Evolutionary conservation across 2,329 filamentous ascomycete genomes (phyloP), one percentile per base, ranked within the genome.

Genomic region (Aspergillus sp.): DNA sequence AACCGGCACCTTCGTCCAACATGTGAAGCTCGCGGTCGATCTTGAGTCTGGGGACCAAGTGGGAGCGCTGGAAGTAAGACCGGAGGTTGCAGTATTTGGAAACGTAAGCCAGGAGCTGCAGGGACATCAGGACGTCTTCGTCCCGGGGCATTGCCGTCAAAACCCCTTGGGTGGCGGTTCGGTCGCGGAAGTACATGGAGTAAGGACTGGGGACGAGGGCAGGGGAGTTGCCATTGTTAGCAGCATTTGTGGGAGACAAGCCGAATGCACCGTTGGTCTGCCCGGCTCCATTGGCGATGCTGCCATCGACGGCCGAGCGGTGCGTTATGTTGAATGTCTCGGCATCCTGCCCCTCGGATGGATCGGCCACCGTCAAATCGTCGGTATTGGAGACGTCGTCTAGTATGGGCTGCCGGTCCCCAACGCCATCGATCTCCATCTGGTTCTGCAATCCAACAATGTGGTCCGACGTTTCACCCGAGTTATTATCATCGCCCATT

Each of bases 61-160:
- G 91, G 24, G 88, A 93, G 57, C 82, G 75, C 55, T 98, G 91
- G 58, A 98, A 98, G 60, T 95, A 98, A 4, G 85, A 81, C 12
- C 91, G 78, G 17, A 98, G 74, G 49, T 93, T 93, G 69, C 91
- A 96, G 63, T 98, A 98, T 61, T 98, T 98, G 15, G 88, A 95
- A 35, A 98, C 89, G 57, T 98, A 98, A 11, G 91, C 91, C 28
- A 98, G 74, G 13, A 98, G 75, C 61, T 98, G 91, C 24, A 98
- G 72, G 4, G 91, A 95, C 89, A 98, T 95, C 42, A 98, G 70
- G 2, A 98, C 91, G 51, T 98, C 91, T 59, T 98, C 91, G 49
- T 98, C 91, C 31, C 91, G 78, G 7, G 91, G 91, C 82, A 96
- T 93, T 8, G 86, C 82, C 16, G 88, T 84, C 19, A 94, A 67